A percentile compares a stretch with the other conserved stretches of the same genome.
Conservation (phyloP, 2,329 filamentous ascomycete species). For the Sclerotinia nivalis region DNA sequence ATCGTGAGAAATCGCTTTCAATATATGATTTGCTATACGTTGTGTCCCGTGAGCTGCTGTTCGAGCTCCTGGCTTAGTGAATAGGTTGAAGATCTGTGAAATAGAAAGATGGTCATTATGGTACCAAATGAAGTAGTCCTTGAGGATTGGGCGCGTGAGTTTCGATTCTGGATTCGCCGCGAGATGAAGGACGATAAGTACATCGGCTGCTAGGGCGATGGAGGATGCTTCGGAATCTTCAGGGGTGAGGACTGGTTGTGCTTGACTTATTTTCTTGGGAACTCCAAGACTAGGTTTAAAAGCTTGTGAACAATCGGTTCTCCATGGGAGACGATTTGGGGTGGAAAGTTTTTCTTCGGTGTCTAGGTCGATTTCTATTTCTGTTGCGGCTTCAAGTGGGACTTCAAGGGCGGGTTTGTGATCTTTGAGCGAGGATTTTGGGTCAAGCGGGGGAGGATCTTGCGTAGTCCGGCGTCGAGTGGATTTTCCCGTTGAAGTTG, state of each 20-base stretch:
- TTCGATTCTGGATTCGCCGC: slow-evolving; percentile 25
- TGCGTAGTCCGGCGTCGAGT: slow-evolving; percentile 16
- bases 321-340: not conserved
- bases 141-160: slow-evolving; percentile 44
- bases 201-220: slow-evolving; percentile 34
- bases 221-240: slow-evolving; percentile 16
- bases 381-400: not conserved
- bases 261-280: not conserved
- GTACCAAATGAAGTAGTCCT: slow-evolving; percentile 67
- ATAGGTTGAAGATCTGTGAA: slow-evolving; percentile 51
- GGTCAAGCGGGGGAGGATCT: slow-evolving; percentile 37
- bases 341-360: not conserved
- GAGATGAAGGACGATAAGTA: slow-evolving; percentile 32
- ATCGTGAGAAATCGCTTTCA: slow-evolving; percentile 55
- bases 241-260: not conserved
- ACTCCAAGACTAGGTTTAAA: not conserved
- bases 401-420: not conserved
- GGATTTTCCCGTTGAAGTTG: slow-evolving; percentile 1
- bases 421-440: slow-evolving; percentile 24
- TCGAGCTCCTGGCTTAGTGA: slow-evolving; percentile 57
- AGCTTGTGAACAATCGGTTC: not conserved
- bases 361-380: not conserved
- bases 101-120: slow-evolving; percentile 51
- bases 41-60: slow-evolving; percentile 55
- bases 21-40: slow-evolving; percentile 62